Evolutionary conservation across 177 flowering plant genomes (phyloP), one percentile per base, ranked within the genome.

Genomic region (Vitis hybrid): DNA sequence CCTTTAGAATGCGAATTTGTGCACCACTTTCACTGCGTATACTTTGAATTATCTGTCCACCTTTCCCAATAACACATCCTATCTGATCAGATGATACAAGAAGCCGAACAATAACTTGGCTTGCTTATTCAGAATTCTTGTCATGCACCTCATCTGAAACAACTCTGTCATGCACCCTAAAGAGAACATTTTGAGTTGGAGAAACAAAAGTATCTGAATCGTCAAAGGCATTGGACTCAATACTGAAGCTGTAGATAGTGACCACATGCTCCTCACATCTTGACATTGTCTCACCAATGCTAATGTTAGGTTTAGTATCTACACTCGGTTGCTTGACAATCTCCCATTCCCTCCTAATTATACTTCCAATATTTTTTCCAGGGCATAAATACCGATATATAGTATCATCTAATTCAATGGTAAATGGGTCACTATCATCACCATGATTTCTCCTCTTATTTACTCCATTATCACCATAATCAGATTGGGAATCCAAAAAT

Each of bases 291-390:
- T 92, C 98, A 47, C 95, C 92, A 75, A 95, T 94, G 68, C 97
- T 83, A 56, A 95, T 92, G 81, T 92, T 95, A 1, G 99, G 79
- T 66, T 84, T 91, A 28, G 92, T 94, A 59, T 95, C 99, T 17
- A 71, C 69, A 82, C 97, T 88, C 44, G 92, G 55, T 65, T 94
- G 97, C 89, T 92, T 95, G 20, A 92, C 92, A 80, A 94, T 92
- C 65, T 90, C 97, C 60, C 99, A 94, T 54, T 97, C 97, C 80
- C 89, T 88, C n/a, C 99, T 95, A 59, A 95, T 94, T 10, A 94
- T 84, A 67, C 97, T 95, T 50, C 99, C 99, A 71, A 92, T 96
- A 84, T 91, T 94, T 71, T 78, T 87, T 7, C 82, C 85, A 17
- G 94, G 94, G 67, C 98, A 94, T 75, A 95, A 78, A 64, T 87